These are phyloP conservation scores for Wickerhamiella lipophila DNA, from an alignment of 805 yeast species.

Conservation along the genomic window DNA sequence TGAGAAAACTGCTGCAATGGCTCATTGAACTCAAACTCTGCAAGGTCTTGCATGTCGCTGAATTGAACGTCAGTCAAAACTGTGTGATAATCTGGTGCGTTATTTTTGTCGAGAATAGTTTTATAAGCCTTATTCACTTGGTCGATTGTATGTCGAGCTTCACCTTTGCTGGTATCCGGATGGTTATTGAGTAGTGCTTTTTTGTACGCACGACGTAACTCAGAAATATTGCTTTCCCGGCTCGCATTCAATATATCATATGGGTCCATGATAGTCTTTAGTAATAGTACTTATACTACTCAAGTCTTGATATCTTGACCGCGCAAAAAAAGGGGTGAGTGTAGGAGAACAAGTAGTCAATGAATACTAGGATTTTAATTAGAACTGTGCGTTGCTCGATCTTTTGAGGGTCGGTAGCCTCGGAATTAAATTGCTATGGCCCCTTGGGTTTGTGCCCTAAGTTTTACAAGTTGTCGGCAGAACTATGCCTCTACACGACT, in stretches of 20 bases:
- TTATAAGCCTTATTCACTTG: conserved; percentile 51
- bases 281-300: not conserved
- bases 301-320: too few relatives aligned
- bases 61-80: conserved; percentile 41
- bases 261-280: conserved; percentile 1
- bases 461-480: not conserved
- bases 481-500: not conserved
- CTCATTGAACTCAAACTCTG: conserved; percentile 31
- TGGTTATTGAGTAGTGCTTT: conserved; percentile 48
- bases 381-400: too few relatives aligned
- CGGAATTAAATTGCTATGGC: not conserved
- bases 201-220: conserved; percentile 52
- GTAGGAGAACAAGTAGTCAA: too few relatives aligned
- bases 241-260: not conserved
- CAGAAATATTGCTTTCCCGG: conserved; percentile 19
- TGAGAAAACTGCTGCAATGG: conserved; percentile 25
- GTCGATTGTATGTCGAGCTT: conserved; percentile 28
- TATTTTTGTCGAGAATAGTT: conserved; percentile 29
- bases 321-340: too few relatives aligned
- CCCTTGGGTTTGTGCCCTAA: not conserved
- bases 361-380: too few relatives aligned
- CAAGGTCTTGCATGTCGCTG: conserved; percentile 52
- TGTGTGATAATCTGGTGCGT: conserved; percentile 42
- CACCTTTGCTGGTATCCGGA: conserved; percentile 47
- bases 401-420: not conserved